phyloP scores from a whole-genome alignment of 352 stramenopile genomes.

The Pythium periplocum region DNA sequence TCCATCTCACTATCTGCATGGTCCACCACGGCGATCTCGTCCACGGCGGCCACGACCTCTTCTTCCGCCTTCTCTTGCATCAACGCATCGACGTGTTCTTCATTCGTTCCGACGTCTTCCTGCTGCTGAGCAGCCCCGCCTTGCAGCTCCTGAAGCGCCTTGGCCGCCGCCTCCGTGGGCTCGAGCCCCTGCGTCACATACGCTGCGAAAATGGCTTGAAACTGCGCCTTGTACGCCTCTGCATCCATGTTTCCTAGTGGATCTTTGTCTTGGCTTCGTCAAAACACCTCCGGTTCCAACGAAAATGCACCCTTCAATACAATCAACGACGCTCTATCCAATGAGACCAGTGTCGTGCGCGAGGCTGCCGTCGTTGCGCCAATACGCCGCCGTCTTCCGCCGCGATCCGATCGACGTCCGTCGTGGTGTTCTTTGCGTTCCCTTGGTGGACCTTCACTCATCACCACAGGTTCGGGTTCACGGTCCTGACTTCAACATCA shows the following conservation, averaged over 20 bases:
- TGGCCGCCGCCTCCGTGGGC: slow-evolving; percentile 56
- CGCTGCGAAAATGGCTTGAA: slow-evolving; percentile 47
- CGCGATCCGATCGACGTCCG: not conserved
- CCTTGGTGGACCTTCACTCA: not conserved
- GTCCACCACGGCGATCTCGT: not conserved
- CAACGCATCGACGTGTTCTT: not conserved
- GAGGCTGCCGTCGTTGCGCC: too few species aligned
- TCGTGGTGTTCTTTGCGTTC: slow-evolving; percentile 1
- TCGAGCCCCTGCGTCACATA: slow-evolving; percentile 42
- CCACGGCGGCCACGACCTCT: too few species aligned
- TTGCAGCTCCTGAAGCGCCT: slow-evolving; percentile 48
- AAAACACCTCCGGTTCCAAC: too few species aligned
- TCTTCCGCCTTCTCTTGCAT: too few species aligned
- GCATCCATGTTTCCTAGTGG: slow-evolving; percentile 12
- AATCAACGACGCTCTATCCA: too few species aligned
- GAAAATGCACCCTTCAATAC: too few species aligned
- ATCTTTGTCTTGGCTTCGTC: too few species aligned
- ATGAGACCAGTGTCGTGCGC: too few species aligned
- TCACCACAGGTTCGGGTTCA: too few species aligned
- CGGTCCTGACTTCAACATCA: slow-evolving; percentile 18
- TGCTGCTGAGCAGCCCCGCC: not conserved
- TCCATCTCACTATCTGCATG: not conserved
- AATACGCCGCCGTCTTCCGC: too few species aligned
- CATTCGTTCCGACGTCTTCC: not conserved
- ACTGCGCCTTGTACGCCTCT: slow-evolving; percentile 22